Evolutionary conservation across 2,329 filamentous ascomycete species (phyloP).

Genomic region (Periconia sp.): DNA sequence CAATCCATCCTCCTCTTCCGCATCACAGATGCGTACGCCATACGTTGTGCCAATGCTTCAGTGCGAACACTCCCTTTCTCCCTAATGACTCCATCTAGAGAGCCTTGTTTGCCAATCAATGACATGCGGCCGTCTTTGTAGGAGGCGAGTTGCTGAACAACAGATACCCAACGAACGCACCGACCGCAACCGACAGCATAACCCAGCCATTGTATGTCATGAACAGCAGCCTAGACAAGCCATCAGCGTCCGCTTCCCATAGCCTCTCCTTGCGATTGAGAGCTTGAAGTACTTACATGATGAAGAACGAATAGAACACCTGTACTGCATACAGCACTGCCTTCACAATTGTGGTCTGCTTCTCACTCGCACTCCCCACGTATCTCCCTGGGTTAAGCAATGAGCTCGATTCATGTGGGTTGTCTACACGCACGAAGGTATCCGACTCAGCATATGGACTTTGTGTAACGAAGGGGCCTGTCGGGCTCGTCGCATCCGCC

Average conservation of each 20-base stretch:
- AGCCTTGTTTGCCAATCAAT: too few species aligned
- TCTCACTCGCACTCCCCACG: conserved; percentile 62
- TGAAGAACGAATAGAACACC: conserved; percentile 99
- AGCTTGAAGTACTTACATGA: conserved; percentile 80
- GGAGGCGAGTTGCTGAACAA: conserved; percentile 73
- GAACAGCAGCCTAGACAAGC: conserved; percentile 81
- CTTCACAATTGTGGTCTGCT: conserved; percentile 78
- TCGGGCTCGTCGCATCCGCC: neutral
- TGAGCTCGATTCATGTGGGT: conserved; percentile 65
- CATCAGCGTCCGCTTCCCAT: conserved; percentile 17
- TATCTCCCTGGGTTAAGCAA: conserved; percentile 75
- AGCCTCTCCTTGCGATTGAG: neutral
- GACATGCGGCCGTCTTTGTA: conserved; percentile 88
- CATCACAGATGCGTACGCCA: too few species aligned
- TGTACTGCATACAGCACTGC: conserved; percentile 86
- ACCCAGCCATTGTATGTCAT: conserved; percentile 99
- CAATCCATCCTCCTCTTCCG: too few species aligned
- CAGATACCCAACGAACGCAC: conserved; percentile 87
- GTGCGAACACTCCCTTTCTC: too few species aligned
- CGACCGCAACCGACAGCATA: conserved; percentile 88
- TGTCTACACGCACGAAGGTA: conserved; percentile 31
- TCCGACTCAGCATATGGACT: conserved; percentile 33
- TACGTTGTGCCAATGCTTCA: too few species aligned
- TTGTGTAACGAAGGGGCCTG: conserved; percentile 14
- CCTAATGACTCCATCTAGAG: too few species aligned